A percentile compares a stretch with the other conserved stretches of the same genome.
These are phyloP conservation scores for Lycium ferocissimum DNA, from an alignment of 257 asterid genomes.

Conservation along the genomic window DNA sequence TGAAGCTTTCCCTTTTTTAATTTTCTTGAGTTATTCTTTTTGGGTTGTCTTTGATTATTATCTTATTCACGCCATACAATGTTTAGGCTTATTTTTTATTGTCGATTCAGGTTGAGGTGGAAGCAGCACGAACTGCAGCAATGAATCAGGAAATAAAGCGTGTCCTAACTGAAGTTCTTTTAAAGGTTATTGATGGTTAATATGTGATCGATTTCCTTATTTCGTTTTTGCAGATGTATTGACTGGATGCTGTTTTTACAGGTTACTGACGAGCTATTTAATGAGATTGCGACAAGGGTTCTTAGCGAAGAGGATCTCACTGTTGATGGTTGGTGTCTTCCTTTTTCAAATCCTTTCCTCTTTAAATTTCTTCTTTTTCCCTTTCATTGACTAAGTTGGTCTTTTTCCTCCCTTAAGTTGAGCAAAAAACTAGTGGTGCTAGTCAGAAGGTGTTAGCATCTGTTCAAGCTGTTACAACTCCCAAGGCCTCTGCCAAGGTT, in stretches of 20 bases:
- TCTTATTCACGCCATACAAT: background rate
- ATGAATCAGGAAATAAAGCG: conserved; percentile 95
- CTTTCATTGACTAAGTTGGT: conserved; percentile 30
- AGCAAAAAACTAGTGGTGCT: conserved; percentile 46
- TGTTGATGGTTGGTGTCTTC: conserved; percentile 63
- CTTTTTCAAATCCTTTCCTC: conserved; percentile 9
- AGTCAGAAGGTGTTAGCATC: conserved; percentile 48
- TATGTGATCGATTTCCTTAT: conserved; percentile 31
- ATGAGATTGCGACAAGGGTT: conserved; percentile 95
- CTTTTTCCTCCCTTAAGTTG: conserved; percentile 49
- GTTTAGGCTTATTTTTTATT: conserved; percentile 37
- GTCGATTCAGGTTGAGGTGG: conserved; percentile 82
- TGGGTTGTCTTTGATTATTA: conserved; percentile 18
- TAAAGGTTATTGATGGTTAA: conserved; percentile 73
- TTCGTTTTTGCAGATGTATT: conserved; percentile 38
- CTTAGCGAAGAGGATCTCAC: conserved; percentile 75
- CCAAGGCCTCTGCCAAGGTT: conserved; percentile 68
- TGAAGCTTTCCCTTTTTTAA: background rate
- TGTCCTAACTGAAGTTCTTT: conserved; percentile 89
- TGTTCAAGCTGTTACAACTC: conserved; percentile 53
- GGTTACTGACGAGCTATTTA: conserved; percentile 98
- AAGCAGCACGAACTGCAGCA: conserved; percentile 87
- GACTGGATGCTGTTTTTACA: conserved; percentile 53
- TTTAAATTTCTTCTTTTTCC: conserved; percentile 32
- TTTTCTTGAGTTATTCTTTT: background rate